These are phyloP conservation scores for Paracoccidioides brasiliensis DNA, from an alignment of 2,329 filamentous ascomycete species.

Conservation along the genomic window DNA sequence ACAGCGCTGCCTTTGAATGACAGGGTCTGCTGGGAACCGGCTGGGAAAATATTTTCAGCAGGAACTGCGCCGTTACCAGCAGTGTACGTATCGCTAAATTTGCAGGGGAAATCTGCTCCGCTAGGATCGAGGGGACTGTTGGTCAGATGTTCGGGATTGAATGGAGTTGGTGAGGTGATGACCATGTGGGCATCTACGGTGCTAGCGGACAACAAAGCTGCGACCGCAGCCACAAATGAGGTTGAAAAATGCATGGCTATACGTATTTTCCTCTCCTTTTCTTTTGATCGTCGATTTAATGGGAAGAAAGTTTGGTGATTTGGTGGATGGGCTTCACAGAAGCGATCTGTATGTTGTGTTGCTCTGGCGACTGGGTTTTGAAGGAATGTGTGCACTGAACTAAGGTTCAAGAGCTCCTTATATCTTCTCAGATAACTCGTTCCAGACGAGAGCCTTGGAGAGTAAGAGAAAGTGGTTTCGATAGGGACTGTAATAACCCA, in stretches of 20 bases:
- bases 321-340: conserved; percentile 2
- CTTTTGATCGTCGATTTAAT: neutral
- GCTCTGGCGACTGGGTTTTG: neutral
- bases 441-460: conserved; percentile 2
- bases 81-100: conserved; percentile 36
- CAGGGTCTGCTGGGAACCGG: conserved; percentile 51
- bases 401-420: neutral
- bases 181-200: conserved; percentile 61
- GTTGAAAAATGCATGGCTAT: conserved; percentile 20
- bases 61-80: conserved; percentile 18
- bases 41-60: conserved; percentile 45
- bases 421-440: conserved; percentile 1
- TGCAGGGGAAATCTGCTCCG: conserved; percentile 73
- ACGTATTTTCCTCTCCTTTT: neutral
- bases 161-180: conserved; percentile 57
- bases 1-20: conserved; percentile 58
- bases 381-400: conserved; percentile 1
- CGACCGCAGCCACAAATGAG: conserved; percentile 21
- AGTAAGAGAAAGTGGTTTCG: neutral
- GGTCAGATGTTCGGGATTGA: conserved; percentile 34
- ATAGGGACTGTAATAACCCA: neutral
- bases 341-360: neutral
- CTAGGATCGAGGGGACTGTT: conserved; percentile 51
- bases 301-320: neutral
- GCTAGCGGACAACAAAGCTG: conserved; percentile 42